A percentile compares a stretch with the other conserved stretches of the same genome.
These are phyloP conservation scores for Diaporthe sp. DNA, from an alignment of 2,329 filamentous ascomycete species.

Conservation along the genomic window DNA sequence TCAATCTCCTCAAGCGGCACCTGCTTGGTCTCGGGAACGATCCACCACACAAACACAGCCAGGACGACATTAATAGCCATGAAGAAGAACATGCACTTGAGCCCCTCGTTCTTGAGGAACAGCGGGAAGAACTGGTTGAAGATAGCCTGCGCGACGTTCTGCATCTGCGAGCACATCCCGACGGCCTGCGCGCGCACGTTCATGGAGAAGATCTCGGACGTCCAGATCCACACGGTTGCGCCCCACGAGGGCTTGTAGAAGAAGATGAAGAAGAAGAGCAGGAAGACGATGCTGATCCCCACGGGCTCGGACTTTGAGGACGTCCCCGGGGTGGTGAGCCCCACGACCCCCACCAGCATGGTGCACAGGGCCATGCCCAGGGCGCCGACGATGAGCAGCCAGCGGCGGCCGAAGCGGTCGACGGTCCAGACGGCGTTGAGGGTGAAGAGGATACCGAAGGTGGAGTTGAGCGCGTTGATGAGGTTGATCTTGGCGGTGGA, in stretches of 20 bases:
- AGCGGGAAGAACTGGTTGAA: slow-evolving; percentile 76
- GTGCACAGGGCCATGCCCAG: slow-evolving; percentile 77
- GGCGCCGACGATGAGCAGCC: slow-evolving; percentile 75
- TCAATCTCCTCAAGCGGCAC: slow-evolving; percentile 67
- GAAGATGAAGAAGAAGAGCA: slow-evolving; percentile 71
- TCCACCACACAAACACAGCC: slow-evolving; percentile 56
- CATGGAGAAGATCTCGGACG: slow-evolving; percentile 74
- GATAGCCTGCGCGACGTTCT: slow-evolving; percentile 69
- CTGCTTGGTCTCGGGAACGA: slow-evolving; percentile 58
- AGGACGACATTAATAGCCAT: slow-evolving; percentile 56
- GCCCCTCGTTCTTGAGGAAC: slow-evolving; percentile 64
- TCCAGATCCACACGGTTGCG: slow-evolving; percentile 76
- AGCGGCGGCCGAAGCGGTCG: slow-evolving; percentile 76
- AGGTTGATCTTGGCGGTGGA: slow-evolving; percentile 70
- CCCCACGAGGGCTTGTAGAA: slow-evolving; percentile 76
- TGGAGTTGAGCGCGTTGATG: slow-evolving; percentile 81
- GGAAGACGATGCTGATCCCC: slow-evolving; percentile 72
- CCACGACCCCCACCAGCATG: slow-evolving; percentile 66
- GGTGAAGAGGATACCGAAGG: slow-evolving; percentile 78
- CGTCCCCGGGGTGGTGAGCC: slow-evolving; percentile 58
- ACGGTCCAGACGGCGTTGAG: slow-evolving; percentile 80
- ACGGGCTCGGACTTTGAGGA: slow-evolving; percentile 66
- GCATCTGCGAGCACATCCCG: slow-evolving; percentile 68
- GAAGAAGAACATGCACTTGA: slow-evolving; percentile 55
- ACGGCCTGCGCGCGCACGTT: slow-evolving; percentile 78